Evolutionary conservation across 1,284 basidiomycete species (phyloP), one percentile per base, ranked within the genome.

Genomic region (Moesziomyces parantarcticus): DNA sequence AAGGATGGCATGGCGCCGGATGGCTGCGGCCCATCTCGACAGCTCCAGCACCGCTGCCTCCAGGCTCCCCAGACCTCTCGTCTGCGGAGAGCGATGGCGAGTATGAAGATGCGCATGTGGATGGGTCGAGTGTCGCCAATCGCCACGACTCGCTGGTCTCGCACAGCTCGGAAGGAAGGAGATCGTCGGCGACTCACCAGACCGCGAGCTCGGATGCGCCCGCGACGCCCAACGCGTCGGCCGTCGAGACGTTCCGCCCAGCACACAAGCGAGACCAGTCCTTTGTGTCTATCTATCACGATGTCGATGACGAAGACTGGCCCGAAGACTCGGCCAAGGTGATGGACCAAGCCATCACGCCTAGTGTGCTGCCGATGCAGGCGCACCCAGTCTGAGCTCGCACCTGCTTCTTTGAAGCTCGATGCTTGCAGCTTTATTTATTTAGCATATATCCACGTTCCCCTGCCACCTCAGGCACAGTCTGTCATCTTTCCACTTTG

Each of bases 1-100:
- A 63, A 16, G 71, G 71, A n/a, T 74, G 71, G 71, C 51, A 61
- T 6, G 71, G 71, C n/a, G 71, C 71, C 4, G 71, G 71, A 13
- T 74, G 71, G 71, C 53, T 61, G 3, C 50, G 67, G 21, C 61
- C 62, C 42, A 60, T 70, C 49, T 63, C 64, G 26, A 66, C 62
- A 3, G 34, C 50, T 16, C 62, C 68, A 23, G 54, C 42, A 34
- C 57, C 61, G 3, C 44, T 70, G 16, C 55, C 53, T 3, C 56
- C 49, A 6, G 48, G 45, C 29, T 60, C 60, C 7, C 45, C 55
- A 1, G 48, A 47, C 21, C 23, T 44, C 8, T 54, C 58, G 8
- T 50, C 58, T 20, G 36, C 51, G 14, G 56, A 56, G 18, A 39
- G 36, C 36, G 44, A 40, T 1, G 65, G 58, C 6, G 58, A 61